Percentiles rank a stretch among this genome's conserved stretches.
phyloP scores from a whole-genome alignment of 1,284 basidiomycete species.

The Spongiforma sp. region DNA sequence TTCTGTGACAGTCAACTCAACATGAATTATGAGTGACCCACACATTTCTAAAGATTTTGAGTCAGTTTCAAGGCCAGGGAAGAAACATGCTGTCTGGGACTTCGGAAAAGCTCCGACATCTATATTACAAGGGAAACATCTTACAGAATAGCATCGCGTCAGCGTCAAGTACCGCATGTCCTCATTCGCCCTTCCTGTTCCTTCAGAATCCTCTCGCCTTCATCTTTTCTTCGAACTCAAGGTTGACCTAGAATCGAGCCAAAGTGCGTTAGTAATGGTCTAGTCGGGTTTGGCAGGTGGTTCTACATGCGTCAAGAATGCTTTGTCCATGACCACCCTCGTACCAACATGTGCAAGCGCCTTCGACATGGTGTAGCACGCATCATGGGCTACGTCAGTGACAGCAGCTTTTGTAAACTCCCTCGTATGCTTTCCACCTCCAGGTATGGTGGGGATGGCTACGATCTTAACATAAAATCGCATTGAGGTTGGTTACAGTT shows the following conservation, averaged over 20 bases:
- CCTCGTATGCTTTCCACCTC: slow-evolving; percentile 69
- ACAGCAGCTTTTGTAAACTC: slow-evolving; percentile 60
- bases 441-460: slow-evolving; percentile 57
- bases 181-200: background rate
- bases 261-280: slow-evolving; percentile 1
- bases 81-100: background rate
- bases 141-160: background rate
- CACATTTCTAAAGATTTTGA: background rate
- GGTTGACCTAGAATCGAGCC: slow-evolving; percentile 28
- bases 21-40: background rate
- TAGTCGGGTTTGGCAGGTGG: background rate
- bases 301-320: slow-evolving; percentile 22
- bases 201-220: slow-evolving; percentile 16
- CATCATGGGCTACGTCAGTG: slow-evolving; percentile 59
- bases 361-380: slow-evolving; percentile 58
- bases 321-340: slow-evolving; percentile 59
- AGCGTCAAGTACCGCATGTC: no score
- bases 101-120: background rate
- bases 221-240: slow-evolving; percentile 32
- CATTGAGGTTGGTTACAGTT: background rate
- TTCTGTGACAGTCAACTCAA: background rate
- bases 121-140: background rate
- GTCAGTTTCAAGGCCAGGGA: no score
- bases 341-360: slow-evolving; percentile 63
- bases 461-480: background rate